Conservation (phyloP, 768 basidiomycete genomes). For the Leccinum subgranulosum region DNA sequence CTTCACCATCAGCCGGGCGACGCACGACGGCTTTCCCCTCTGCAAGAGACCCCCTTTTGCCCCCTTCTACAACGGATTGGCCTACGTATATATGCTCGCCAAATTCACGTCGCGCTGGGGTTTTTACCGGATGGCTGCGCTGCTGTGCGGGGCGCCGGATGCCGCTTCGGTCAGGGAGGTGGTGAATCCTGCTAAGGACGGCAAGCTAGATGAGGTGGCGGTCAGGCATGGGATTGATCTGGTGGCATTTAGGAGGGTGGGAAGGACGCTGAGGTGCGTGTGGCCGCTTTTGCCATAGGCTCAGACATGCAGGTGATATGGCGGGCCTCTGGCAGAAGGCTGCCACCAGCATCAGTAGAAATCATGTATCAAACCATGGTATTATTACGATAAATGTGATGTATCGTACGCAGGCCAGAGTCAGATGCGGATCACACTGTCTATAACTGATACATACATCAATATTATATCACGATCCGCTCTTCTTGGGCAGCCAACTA, state of each 20-base stretch:
- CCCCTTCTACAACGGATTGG: conserved; percentile 9
- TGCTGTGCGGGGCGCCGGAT: conserved; percentile 11
- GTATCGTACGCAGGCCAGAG: no score
- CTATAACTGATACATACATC: no score
- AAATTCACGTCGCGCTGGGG: conserved; percentile 13
- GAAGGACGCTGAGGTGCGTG: conserved; percentile 9
- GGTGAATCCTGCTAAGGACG: conserved; percentile 12
- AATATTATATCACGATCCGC: no score
- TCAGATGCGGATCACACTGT: no score
- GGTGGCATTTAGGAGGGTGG: conserved; percentile 8
- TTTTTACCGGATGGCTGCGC: conserved; percentile 13
- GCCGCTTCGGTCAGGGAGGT: conserved; percentile 11
- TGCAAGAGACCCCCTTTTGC: conserved; percentile 11
- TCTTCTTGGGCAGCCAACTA: no score
- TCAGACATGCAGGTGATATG: conserved; percentile 11
- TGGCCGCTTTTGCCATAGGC: conserved; percentile 15
- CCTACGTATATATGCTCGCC: conserved; percentile 10
- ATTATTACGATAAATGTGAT: no score
- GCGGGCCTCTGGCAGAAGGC: neutral
- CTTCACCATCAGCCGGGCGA: conserved; percentile 14
- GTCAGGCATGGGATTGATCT: conserved; percentile 10
- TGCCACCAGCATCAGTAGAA: no score
- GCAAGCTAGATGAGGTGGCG: conserved; percentile 14
- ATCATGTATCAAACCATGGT: no score
- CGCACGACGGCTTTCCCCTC: conserved; percentile 9